phyloP scores from a whole-genome alignment of 2,329 filamentous ascomycete species.

The Aspergillus sojae region DNA sequence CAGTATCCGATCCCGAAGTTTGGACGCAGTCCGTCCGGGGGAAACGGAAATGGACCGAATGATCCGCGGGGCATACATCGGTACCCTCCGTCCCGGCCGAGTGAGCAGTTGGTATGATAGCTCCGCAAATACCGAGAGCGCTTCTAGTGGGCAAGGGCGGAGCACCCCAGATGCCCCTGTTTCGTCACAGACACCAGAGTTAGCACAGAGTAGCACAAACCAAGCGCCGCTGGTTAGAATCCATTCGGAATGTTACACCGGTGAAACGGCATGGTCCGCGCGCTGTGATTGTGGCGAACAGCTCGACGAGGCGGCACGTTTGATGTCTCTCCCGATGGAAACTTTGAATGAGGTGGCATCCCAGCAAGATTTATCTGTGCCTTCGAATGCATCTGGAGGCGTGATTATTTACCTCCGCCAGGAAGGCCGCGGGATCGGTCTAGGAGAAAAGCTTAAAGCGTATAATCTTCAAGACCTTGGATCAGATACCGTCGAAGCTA shows the following conservation, averaged over 20 bases:
- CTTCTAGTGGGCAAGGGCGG: constrained; percentile 1
- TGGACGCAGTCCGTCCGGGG: constrained; percentile 48
- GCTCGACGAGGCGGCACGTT: constrained; percentile 87
- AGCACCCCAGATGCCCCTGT: constrained; percentile 13
- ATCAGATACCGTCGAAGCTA: constrained; percentile 96
- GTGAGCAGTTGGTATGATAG: constrained; percentile 70
- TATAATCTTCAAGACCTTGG: constrained; percentile 97
- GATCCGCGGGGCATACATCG: constrained; percentile 90
- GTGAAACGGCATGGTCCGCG: constrained; percentile 97
- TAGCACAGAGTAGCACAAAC: constrained; percentile 22
- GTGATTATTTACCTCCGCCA: constrained; percentile 96
- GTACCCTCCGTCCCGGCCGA: constrained; percentile 81
- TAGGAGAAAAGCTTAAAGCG: constrained; percentile 94
- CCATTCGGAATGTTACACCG: constrained; percentile 97
- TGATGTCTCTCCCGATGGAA: constrained; percentile 74
- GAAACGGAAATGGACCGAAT: constrained; percentile 67
- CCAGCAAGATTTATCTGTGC: constrained; percentile 36
- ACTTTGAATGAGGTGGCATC: constrained; percentile 32
- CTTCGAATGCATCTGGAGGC: constrained; percentile 66
- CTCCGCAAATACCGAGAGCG: constrained; percentile 17
- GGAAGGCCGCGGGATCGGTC: constrained; percentile 91
- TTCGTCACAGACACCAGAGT: constrained; percentile 11
- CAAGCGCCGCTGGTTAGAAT: constrained; percentile 81
- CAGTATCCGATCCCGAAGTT: constrained; percentile 72
- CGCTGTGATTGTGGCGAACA: constrained; percentile 98